phyloP scores from a whole-genome alignment of 2,329 filamentous ascomycete species.

The Aspergillus quadricinctus region DNA sequence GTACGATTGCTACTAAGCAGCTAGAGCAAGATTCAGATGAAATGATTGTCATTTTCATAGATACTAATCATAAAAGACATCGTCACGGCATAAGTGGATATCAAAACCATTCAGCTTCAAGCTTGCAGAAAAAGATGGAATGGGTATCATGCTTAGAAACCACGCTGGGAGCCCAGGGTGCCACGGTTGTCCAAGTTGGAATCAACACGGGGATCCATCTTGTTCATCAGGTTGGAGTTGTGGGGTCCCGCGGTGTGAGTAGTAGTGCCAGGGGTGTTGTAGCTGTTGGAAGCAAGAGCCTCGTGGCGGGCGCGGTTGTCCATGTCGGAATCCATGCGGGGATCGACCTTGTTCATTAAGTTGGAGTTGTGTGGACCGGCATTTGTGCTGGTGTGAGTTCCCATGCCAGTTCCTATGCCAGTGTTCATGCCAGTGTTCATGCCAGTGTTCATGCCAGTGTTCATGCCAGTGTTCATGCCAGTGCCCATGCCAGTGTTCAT shows the following conservation, averaged over 20 bases:
- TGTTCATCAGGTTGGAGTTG: slow-evolving; percentile 28
- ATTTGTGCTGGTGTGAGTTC: slow-evolving; percentile 1
- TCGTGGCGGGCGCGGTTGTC: slow-evolving; percentile 3
- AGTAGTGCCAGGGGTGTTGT: background rate
- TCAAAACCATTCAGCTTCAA: background rate
- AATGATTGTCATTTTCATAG: background rate
- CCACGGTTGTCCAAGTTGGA: background rate
- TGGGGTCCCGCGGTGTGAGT: slow-evolving; percentile 13
- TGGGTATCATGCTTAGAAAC: background rate
- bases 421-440: background rate
- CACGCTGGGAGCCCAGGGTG: background rate
- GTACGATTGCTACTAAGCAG: background rate
- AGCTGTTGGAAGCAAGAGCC: background rate
- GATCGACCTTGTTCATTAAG: slow-evolving; percentile 24
- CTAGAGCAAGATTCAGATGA: too few species aligned
- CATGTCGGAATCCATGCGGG: slow-evolving; percentile 19
- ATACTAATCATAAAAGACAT: background rate
- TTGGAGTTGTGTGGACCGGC: slow-evolving; percentile 17
- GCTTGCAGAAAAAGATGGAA: background rate
- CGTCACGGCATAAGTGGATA: background rate
- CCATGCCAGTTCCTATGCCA: background rate
- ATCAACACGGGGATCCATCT: slow-evolving; percentile 28
- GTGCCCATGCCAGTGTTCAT: background rate
- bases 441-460: background rate
- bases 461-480: background rate